These are phyloP conservation scores for Coffea humblotiana DNA, from an alignment of 305 asterid species.

Conservation along the genomic window DNA sequence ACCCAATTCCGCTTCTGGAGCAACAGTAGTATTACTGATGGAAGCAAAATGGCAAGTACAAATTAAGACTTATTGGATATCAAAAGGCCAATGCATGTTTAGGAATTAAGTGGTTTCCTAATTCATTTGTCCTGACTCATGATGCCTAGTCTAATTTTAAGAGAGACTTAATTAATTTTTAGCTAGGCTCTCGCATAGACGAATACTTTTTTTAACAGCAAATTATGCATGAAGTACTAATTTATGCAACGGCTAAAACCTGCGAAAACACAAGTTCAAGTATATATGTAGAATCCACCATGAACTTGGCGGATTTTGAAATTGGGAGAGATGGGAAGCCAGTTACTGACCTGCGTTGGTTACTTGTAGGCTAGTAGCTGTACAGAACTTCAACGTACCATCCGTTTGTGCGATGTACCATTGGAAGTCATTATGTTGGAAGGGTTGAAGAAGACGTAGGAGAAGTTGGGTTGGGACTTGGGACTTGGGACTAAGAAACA, in stretches of 20 bases:
- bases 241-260: not conserved
- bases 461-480: no score
- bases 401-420: not conserved
- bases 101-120: not conserved
- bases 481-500: not conserved
- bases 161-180: not conserved
- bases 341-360: not conserved
- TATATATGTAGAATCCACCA: not conserved
- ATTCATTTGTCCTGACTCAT: not conserved
- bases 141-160: not conserved
- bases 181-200: not conserved
- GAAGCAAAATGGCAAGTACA: no score
- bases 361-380: not conserved
- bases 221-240: not conserved
- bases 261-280: not conserved
- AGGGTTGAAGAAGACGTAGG: not conserved
- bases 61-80: not conserved
- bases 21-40: not conserved
- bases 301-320: not conserved
- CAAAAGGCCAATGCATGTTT: not conserved
- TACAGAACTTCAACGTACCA: no score
- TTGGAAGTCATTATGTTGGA: constrained; percentile 4
- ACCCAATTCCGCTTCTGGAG: not conserved
- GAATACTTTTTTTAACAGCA: not conserved
- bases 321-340: not conserved